phyloP scores from a whole-genome alignment of 2,329 filamentous ascomycete genomes.

The Cladosporium sp. region DNA sequence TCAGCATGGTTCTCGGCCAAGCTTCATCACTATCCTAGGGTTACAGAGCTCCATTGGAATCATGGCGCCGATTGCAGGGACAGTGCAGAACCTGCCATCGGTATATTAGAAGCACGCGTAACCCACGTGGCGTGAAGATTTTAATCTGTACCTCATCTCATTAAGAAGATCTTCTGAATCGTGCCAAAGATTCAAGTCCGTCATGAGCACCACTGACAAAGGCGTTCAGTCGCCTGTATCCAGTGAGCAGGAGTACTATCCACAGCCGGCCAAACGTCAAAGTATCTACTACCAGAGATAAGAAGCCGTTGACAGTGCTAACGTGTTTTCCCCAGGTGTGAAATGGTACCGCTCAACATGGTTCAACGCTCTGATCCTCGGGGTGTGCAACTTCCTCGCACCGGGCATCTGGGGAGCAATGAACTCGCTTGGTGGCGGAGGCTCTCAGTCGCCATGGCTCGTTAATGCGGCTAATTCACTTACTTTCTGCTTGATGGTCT shows the following conservation, averaged over 20 bases:
- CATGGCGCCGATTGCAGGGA: neutral
- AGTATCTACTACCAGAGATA: neutral
- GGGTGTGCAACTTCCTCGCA: conserved; percentile 65
- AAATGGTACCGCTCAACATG: conserved; percentile 64
- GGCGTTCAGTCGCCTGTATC: neutral
- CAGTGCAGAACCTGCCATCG: neutral
- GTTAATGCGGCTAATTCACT: conserved; percentile 68
- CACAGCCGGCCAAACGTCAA: neutral
- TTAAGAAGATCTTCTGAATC: neutral
- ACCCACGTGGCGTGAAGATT: neutral
- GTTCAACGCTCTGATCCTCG: conserved; percentile 68
- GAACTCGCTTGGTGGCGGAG: conserved; percentile 69
- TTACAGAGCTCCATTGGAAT: neutral
- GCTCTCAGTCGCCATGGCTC: conserved; percentile 59
- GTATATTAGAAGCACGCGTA: neutral
- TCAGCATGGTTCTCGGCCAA: neutral
- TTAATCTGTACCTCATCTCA: neutral
- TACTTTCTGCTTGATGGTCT: conserved; percentile 69
- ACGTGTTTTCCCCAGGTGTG: neutral
- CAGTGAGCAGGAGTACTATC: conserved; percentile 1
- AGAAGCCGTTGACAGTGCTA: neutral
- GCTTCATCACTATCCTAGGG: neutral
- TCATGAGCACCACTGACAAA: neutral
- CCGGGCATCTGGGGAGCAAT: conserved; percentile 67
- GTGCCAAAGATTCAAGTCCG: neutral